phyloP scores from a whole-genome alignment of 129 eudicot genomes.

The Helichrysum umbraculigerum region DNA sequence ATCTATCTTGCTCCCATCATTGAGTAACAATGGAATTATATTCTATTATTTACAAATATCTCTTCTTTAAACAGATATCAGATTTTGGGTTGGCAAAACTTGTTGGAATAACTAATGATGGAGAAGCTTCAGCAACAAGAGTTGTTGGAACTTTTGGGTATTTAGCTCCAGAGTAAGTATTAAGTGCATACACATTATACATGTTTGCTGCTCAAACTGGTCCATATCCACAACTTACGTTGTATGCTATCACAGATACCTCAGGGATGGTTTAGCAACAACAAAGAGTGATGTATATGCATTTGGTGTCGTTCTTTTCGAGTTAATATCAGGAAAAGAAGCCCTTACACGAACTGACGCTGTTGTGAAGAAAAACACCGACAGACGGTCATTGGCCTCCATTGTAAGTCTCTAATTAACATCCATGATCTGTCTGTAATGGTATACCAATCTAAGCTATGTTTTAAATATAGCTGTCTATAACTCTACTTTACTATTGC shows the following conservation, averaged over 20 bases:
- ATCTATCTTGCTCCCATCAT: slow-evolving; percentile 17
- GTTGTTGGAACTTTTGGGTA: slow-evolving; percentile 98
- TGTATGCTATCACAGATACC: slow-evolving; percentile 50
- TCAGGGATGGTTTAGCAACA: slow-evolving; percentile 82
- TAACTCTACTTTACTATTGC: too few relatives aligned
- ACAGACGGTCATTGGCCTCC: slow-evolving; percentile 78
- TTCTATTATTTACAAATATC: slow-evolving; percentile 4
- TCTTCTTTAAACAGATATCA: slow-evolving; percentile 57
- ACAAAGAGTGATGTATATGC: slow-evolving; percentile 90
- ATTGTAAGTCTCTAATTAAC: slow-evolving; percentile 58
- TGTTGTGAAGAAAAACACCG: slow-evolving; percentile 47
- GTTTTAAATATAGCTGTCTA: too few relatives aligned
- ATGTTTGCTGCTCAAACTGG: not conserved
- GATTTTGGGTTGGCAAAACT: slow-evolving; percentile 97
- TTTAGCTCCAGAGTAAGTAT: slow-evolving; percentile 95
- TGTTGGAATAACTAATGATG: slow-evolving; percentile 69
- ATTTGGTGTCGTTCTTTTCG: slow-evolving; percentile 91
- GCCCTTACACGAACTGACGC: slow-evolving; percentile 81
- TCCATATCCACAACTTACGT: not conserved
- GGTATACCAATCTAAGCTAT: too few relatives aligned
- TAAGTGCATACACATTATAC: slow-evolving; percentile 36
- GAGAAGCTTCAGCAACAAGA: slow-evolving; percentile 79
- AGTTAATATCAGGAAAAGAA: slow-evolving; percentile 84
- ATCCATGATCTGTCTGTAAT: too few relatives aligned
- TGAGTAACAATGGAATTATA: not conserved